Evolutionary conservation across 495 filamentous ascomycete species (phyloP), one percentile per base, ranked within the genome.

Genomic region (Evansstolkia leycettana): DNA sequence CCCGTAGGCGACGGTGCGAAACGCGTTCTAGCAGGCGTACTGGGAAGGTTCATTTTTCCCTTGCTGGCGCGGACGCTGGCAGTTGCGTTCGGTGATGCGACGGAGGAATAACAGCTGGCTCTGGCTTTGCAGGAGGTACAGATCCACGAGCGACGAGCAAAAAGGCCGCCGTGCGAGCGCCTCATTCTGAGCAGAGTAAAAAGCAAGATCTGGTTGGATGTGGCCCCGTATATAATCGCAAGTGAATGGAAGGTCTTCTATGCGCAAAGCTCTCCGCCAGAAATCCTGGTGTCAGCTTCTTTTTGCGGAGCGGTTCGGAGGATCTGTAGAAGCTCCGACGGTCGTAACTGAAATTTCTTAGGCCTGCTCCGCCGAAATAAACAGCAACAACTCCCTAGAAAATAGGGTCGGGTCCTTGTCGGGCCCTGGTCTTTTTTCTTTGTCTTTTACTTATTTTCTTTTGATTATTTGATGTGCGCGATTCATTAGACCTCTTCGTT

Each of bases 1-100:
- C 90, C 90, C 6, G 90, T 98, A 2, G 90, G 90, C 2, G 89
- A 95, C 11, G 90, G 90, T 1, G 90, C 90, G 60, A 98, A 98
- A 30, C 90, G 80, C 16, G 90, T 95, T 38, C 90, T 71, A 17
- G 82, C 86, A 29, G 90, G 86, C 0, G 45, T 51, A 6, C 67
- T 55, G 31, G 82, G 80, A 33, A 63, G 43, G 33, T 59, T 57
- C 34, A 40, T 59, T 41, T 57, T 60, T 31, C 44, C 46, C 31
- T 59, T 53, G 32, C 41, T 51, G 33, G 30, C 45, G 32, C 40
- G 34, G 34, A 37, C 47, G 17, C n/a, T 40, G 38, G 45, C 28
- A 28, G 16, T 16, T 9, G 48, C 31, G 40, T 47, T 36, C 20
- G 28, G 19, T 17, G 33, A 33, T 34, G 51, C 41, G 20, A 45